phyloP scores from a whole-genome alignment of 495 filamentous ascomycete genomes.

The Xylaria cubensis region DNA sequence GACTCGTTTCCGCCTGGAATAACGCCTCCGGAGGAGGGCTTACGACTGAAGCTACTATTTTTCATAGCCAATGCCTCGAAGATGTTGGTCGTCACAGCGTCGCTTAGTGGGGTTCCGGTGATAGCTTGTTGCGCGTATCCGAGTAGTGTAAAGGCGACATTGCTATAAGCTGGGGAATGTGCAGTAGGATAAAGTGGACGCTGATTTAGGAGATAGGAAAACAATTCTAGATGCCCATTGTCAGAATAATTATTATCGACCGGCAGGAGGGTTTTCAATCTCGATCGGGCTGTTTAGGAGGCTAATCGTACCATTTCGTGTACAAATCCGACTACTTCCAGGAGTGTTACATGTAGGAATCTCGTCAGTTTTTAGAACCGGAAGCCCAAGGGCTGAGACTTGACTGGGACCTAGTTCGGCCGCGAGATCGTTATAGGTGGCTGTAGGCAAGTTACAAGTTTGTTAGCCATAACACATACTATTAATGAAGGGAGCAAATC shows the following conservation, averaged over 20 bases:
- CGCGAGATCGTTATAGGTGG: slow-evolving; percentile 10
- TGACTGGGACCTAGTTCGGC: neutral
- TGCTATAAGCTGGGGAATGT: slow-evolving; percentile 33
- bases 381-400: slow-evolving; percentile 12
- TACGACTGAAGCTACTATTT: slow-evolving; percentile 29
- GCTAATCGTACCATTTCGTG: slow-evolving; percentile 5
- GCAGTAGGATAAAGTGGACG: slow-evolving; percentile 29
- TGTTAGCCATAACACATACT: neutral
- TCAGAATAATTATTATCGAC: neutral
- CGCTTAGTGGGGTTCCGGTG: slow-evolving; percentile 2
- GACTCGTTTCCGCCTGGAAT: slow-evolving; percentile 26
- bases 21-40: slow-evolving; percentile 7
- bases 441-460: neutral
- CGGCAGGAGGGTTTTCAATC: no score
- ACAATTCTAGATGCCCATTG: neutral
- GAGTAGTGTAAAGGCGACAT: slow-evolving; percentile 37
- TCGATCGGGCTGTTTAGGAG: neutral
- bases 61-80: slow-evolving; percentile 30
- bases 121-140: slow-evolving; percentile 35
- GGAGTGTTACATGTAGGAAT: slow-evolving; percentile 11
- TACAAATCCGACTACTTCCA: neutral
- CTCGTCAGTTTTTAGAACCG: neutral
- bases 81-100: slow-evolving; percentile 38
- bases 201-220: slow-evolving; percentile 27
- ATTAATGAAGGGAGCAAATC: neutral